Evolutionary conservation across 2,329 filamentous ascomycete genomes (phyloP), one percentile per base, ranked within the genome.

Genomic region (Fusarium torulosum): DNA sequence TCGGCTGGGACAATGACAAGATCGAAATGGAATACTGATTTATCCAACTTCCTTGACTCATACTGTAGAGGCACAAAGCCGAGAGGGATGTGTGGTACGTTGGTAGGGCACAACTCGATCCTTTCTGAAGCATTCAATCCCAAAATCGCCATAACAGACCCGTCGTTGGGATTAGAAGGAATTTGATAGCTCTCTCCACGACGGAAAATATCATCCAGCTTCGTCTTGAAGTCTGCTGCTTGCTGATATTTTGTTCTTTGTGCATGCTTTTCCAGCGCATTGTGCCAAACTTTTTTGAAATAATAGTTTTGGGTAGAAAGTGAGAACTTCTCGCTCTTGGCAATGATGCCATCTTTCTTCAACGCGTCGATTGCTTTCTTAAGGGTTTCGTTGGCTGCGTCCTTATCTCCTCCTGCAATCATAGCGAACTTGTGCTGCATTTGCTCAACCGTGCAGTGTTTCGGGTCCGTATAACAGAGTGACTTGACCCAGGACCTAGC

Each of bases 21-120:
- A 33, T 84, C 82, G 76, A 92, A 93, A 66, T 87, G 85, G 49
- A 92, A 84, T 69, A 88, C 87, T 33, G 83, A 83, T 69, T 90
- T 90, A 35, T 91, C 86, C 64, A 90, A 89, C 59, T 87, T 87
- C 55, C 90, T 84, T 21, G 88, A 90, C 72, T 91, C 88, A 76
- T 94, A 94, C 66, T 91, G 88, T 17, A 87, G 87, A 9, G 90
- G 89, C 53, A 87, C 85, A 72, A 93, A 91, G 2, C 91, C 91
- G 74, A 91, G 90, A 3, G 89, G 88, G 29, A 91, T 87, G 49
- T 84, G 72, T 2, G 87, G 87, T 7, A 91, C 83, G 40, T 89
- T 81, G 3, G 83, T 74, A 0, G 86, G 81, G 5, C 83, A 78
- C 8, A 91, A 73, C 17, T 75, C 80, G 41, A 93, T 80, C 40